These are phyloP conservation scores for Fraxinus ornus DNA, from an alignment of 305 asterid genomes.

Conservation along the genomic window DNA sequence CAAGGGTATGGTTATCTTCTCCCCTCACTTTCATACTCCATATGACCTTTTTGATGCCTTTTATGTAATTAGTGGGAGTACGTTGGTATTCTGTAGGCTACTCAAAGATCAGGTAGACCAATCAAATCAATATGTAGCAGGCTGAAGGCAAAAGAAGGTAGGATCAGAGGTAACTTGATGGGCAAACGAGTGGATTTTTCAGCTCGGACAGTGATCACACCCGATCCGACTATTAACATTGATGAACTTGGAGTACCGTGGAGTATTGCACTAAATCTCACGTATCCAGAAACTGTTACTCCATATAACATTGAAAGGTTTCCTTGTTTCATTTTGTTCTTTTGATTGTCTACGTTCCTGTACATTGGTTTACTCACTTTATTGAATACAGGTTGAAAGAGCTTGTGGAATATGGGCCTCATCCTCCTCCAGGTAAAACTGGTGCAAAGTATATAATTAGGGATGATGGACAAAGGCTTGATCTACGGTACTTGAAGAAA, in stretches of 20 bases:
- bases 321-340: conserved; percentile 12
- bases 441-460: conserved; percentile 97
- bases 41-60: conserved; percentile 22
- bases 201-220: conserved; percentile 98
- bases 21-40: neutral
- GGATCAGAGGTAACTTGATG: conserved; percentile 97
- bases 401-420: conserved; percentile 97
- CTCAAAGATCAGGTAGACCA: conserved; percentile 96
- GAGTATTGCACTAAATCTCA: conserved; percentile 96
- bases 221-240: conserved; percentile 96
- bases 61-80: conserved; percentile 19
- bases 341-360: neutral
- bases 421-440: conserved; percentile 99
- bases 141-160: conserved; percentile 95
- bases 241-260: conserved; percentile 99
- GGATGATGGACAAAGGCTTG: conserved; percentile 99
- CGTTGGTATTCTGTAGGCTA: conserved; percentile 55
- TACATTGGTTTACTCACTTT: conserved; percentile 18
- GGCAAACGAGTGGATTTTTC: conserved; percentile 98
- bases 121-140: conserved; percentile 96
- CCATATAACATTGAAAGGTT: conserved; percentile 99
- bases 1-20: conserved; percentile 58
- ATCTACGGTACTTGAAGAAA: conserved; percentile 94
- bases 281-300: conserved; percentile 97
- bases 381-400: conserved; percentile 75